Percentiles rank a stretch among this genome's conserved stretches.
Evolutionary conservation across 352 stramenopile genomes (phyloP).

Genomic region (Globisporangium emineosum): DNA sequence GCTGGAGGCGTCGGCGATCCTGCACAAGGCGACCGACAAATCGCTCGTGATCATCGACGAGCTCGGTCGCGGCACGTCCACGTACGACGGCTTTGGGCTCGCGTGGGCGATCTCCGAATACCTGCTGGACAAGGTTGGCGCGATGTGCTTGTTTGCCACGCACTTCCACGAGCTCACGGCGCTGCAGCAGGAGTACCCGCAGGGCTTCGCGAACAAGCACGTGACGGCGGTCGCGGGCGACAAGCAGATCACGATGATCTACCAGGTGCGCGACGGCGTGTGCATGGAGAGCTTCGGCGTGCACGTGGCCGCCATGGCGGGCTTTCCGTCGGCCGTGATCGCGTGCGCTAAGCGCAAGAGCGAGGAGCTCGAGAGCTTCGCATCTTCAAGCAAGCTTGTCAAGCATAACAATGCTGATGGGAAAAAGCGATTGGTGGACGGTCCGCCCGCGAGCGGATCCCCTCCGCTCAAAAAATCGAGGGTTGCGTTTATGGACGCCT

Average conservation of each 20-base stretch:
- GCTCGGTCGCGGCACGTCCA: conserved; percentile 97
- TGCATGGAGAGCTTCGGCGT: conserved; percentile 99
- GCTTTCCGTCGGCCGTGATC: conserved; percentile 94
- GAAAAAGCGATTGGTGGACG: not conserved
- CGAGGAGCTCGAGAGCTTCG: conserved; percentile 89
- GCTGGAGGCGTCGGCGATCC: conserved; percentile 96
- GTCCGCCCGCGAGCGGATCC: no score
- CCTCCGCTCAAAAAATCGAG: conserved; percentile 39
- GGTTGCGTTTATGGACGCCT: conserved; percentile 41
- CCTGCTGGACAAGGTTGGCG: conserved; percentile 89
- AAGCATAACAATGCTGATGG: conserved; percentile 1
- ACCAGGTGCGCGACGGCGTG: conserved; percentile 91
- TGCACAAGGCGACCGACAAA: conserved; percentile 90
- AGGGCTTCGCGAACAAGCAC: conserved; percentile 94
- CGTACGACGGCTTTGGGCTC: conserved; percentile 97
- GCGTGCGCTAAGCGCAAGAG: conserved; percentile 93
- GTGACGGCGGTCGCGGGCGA: conserved; percentile 89
- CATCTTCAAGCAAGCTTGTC: not conserved
- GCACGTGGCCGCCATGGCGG: conserved; percentile 96
- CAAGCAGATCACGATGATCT: conserved; percentile 89
- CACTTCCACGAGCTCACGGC: conserved; percentile 99
- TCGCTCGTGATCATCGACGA: conserved; percentile 99
- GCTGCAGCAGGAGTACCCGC: conserved; percentile 71
- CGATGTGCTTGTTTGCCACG: conserved; percentile 94
- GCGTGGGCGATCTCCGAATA: conserved; percentile 98